Evolutionary conservation across 768 basidiomycete species (phyloP), one percentile per base, ranked within the genome.

Genomic region (Hericium coralloides): DNA sequence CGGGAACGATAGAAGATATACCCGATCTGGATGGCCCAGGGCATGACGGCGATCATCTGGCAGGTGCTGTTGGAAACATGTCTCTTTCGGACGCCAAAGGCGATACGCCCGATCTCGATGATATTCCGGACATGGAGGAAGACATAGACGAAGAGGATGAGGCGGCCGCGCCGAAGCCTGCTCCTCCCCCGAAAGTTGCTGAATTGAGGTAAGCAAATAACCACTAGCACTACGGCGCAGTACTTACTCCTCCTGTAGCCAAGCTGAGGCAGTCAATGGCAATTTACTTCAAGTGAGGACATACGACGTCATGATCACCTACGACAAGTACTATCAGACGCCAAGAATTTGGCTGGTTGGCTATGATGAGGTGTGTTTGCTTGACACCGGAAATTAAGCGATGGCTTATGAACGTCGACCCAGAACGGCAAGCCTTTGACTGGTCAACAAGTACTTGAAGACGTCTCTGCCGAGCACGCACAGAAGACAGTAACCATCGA

Each of bases 81-180:
- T 64, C 64, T 20, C 57, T 72, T 14, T 60, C 72, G 12, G 71
- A 66, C 2, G 70, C 66, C 23, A 69, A 68, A 47, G 65, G 60
- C 22, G 87, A 85, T 60, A 92, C 87, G n/a, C 92, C 93, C 25
- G 86, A 98, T 76, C 77, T 98, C 64, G 94, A 95, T 68, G 94
- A 98, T 70, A 98, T 98, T 55, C 97, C 97, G 4, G 97, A 98
- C 74, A 97, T 99, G 92, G 94, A 97, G 69, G 94, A 93, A n/a
- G 82, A 83, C 61, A 77, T 95, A 38, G 87, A 87, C 62, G 95
- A 88, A 36, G 95, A 98, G 58, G 93, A 92, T 62, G 92, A 91
- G 12, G 85, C 89, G 50, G 81, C 78, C 22, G 81, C 85, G 12
- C 62, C 68, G 43, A 83, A 77, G 69, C 58, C 67, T 18, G 61